Conservation (phyloP, 148 eudicot genomes). For the Talinum fruticosum region DNA sequence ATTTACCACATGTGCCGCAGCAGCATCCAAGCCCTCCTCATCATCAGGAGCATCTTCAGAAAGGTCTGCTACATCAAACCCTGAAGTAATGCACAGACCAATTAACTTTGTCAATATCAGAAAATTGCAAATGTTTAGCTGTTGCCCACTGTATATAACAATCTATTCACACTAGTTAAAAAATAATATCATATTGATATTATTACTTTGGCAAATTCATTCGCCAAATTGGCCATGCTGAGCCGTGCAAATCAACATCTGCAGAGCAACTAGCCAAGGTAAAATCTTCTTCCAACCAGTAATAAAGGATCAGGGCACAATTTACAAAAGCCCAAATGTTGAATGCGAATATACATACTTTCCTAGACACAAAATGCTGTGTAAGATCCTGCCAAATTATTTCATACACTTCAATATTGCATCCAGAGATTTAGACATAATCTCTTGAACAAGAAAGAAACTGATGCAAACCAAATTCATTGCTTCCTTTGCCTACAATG, state of each 20-base stretch:
- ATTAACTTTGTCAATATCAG: constrained; percentile 14
- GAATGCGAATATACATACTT: neutral
- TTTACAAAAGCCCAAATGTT: neutral
- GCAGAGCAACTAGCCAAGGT: constrained; percentile 1
- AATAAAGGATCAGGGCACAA: neutral
- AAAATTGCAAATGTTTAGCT: constrained; percentile 11
- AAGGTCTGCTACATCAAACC: constrained; percentile 90
- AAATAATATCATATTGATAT: neutral
- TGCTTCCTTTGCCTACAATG: neutral
- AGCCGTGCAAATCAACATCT: neutral
- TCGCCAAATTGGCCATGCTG: neutral
- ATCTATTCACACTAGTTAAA: neutral
- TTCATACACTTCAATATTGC: neutral
- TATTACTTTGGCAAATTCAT: neutral
- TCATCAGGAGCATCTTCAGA: constrained; percentile 77
- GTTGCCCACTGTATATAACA: neutral
- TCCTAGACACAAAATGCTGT: neutral
- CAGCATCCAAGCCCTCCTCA: constrained; percentile 81
- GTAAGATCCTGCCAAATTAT: neutral
- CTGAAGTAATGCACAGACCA: constrained; percentile 33
- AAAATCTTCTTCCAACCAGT: neutral
- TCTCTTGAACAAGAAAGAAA: neutral
- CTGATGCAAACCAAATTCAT: neutral
- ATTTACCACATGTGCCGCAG: constrained; percentile 91
- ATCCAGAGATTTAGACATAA: neutral